These are phyloP conservation scores for Epichloe sylvatica DNA, from an alignment of 2,329 filamentous ascomycete species.

Conservation along the genomic window DNA sequence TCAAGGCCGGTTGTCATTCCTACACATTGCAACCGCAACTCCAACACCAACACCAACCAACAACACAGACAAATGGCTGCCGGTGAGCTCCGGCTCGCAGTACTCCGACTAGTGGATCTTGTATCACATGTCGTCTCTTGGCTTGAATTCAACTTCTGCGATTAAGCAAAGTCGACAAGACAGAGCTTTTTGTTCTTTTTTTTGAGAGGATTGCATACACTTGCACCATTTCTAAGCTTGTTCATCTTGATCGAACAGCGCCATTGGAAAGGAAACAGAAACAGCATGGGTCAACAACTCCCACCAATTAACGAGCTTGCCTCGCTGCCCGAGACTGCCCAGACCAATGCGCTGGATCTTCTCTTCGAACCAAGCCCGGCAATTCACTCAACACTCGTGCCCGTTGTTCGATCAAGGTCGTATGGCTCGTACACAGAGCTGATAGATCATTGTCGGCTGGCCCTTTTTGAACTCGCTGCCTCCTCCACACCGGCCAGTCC, in stretches of 20 bases:
- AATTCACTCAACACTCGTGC: constrained; percentile 58
- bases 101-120: neutral
- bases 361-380: constrained; percentile 73
- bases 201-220: too few relatives aligned
- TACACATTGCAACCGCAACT: too few relatives aligned
- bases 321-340: constrained; percentile 37
- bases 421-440: constrained; percentile 58
- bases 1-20: neutral
- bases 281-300: constrained; percentile 23
- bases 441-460: constrained; percentile 49
- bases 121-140: neutral
- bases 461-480: constrained; percentile 45
- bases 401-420: constrained; percentile 40
- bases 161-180: neutral
- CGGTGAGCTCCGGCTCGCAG: neutral
- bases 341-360: constrained; percentile 51
- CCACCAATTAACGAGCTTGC: constrained; percentile 45
- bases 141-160: neutral
- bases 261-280: neutral
- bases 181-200: too few relatives aligned
- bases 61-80: neutral
- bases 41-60: neutral
- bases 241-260: neutral
- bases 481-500: constrained; percentile 33
- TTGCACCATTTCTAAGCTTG: neutral